Base-by-base conservation (phyloP, 768 basidiomycete species). In the Hemileccinum rubropunctum region DNA sequence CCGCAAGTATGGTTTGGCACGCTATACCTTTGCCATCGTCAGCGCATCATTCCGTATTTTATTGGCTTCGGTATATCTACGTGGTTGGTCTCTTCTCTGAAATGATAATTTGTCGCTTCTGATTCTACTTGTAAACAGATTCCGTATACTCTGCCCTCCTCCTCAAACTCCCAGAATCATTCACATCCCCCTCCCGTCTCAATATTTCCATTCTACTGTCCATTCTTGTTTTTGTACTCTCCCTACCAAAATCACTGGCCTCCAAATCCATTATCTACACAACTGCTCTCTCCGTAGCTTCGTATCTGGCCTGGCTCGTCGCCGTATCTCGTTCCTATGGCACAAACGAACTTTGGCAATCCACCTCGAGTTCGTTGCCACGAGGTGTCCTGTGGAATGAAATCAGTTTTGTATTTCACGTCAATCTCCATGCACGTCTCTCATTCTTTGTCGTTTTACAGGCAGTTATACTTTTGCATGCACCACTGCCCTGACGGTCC, bases 401-500 rank as follows among this genome's bases (percentile, higher is more conserved):
- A 50, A 71, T 81, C 47, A 79, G 87, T 88, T 55, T 53, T 52
- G 83, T 79, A 17, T 18, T 40, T 17, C 26, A 10, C 3, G 5
- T 15, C 32, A 0, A 26, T 49, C 20, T 40, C 37, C 20, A 38
- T 17, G n/a, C 14, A 2, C 42, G 15, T 34, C 26, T 48, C 52
- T 51, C 50, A 57, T 45, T 14, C 10, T 13, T 39, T 20, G 9
- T 15, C 32, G 32, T 47, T 37, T 26, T 27, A 52, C 50, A 88
- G 85, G 78, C 43, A 76, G 76, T 17, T 26, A 61, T n/a, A 78
- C 81, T 9, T 88, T 89, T 61, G 72, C 81, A 12, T 88, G 86
- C 59, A 75, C 82, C 15, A 81, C 86, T 1, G 71, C 80, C 6
- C 77, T 79, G 51, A 86, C 88, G 4, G 71, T 88, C 15, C 79